phyloP scores from a whole-genome alignment of 192 early-diverging fungal species.

The Backusella australiensis region DNA sequence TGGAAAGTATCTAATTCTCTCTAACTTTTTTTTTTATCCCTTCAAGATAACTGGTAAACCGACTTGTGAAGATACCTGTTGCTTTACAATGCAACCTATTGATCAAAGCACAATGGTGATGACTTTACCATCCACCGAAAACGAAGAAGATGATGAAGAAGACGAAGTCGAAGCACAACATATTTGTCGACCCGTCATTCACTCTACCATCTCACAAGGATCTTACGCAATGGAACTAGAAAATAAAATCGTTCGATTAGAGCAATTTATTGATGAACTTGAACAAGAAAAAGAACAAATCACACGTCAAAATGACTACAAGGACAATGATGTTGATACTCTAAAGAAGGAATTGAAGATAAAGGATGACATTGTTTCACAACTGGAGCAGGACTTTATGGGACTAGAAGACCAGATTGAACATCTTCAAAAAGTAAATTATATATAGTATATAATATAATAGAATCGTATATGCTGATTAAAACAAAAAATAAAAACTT shows the following conservation, averaged over 20 bases:
- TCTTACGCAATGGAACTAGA: constrained; percentile 35
- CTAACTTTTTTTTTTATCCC: background rate
- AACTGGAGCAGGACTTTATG: constrained; percentile 39
- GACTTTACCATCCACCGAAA: constrained; percentile 32
- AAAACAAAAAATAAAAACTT: background rate
- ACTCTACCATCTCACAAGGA: constrained; percentile 33
- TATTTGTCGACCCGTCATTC: constrained; percentile 40
- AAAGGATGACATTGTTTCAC: constrained; percentile 38
- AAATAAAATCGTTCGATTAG: constrained; percentile 28
- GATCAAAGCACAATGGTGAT: constrained; percentile 35
- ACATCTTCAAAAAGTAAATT: constrained; percentile 30
- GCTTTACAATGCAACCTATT: constrained; percentile 33
- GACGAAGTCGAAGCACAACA: constrained; percentile 36
- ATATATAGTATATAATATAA: background rate
- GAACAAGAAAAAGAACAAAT: constrained; percentile 30
- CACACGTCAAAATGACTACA: constrained; percentile 26
- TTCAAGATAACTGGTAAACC: constrained; percentile 32
- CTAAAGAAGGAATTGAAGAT: constrained; percentile 37
- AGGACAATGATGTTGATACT: constrained; percentile 33
- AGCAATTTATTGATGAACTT: constrained; percentile 32
- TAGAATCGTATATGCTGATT: background rate
- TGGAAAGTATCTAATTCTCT: background rate
- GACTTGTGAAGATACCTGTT: constrained; percentile 36
- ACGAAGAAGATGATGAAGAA: constrained; percentile 23
- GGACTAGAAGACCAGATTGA: constrained; percentile 32